Percentiles rank a stretch among this genome's conserved stretches.
Conservation (phyloP, 2,329 filamentous ascomycete genomes). For the Cladorrhinum sp. region DNA sequence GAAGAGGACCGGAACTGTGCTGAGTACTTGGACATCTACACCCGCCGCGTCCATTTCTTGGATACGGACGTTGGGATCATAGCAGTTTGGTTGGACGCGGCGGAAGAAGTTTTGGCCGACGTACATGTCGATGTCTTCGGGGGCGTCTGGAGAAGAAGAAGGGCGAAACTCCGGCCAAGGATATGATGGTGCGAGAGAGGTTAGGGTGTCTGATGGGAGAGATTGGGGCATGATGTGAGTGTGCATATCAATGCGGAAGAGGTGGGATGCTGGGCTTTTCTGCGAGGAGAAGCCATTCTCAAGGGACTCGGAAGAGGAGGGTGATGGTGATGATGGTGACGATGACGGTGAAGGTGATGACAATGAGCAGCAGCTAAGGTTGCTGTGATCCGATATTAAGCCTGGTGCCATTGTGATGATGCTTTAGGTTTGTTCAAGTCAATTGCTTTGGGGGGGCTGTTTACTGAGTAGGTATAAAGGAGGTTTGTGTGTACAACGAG, state of each 20-base stretch:
- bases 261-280: constrained; percentile 3
- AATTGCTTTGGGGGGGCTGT: background rate
- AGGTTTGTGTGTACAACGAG: no score
- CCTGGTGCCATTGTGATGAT: constrained; percentile 15
- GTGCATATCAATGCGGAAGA: constrained; percentile 38
- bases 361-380: constrained; percentile 8
- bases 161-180: constrained; percentile 32
- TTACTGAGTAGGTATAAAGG: background rate
- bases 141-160: background rate
- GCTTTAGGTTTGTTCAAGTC: background rate
- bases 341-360: constrained; percentile 9
- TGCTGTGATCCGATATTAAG: constrained; percentile 6
- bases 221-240: constrained; percentile 38
- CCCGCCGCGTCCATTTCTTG: constrained; percentile 36
- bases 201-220: constrained; percentile 45
- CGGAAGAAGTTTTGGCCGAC: constrained; percentile 35
- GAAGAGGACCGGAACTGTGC: constrained; percentile 38
- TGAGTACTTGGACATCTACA: constrained; percentile 36
- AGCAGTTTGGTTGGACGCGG: constrained; percentile 35
- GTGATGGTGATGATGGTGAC: constrained; percentile 6
- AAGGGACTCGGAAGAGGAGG: background rate
- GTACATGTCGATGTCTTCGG: constrained; percentile 34
- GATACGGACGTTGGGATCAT: constrained; percentile 29
- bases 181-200: constrained; percentile 29
- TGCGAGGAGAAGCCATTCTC: background rate